Evolutionary conservation across 2,329 filamentous ascomycete genomes (phyloP).

Genomic region (Ceratocystis alfenasii): DNA sequence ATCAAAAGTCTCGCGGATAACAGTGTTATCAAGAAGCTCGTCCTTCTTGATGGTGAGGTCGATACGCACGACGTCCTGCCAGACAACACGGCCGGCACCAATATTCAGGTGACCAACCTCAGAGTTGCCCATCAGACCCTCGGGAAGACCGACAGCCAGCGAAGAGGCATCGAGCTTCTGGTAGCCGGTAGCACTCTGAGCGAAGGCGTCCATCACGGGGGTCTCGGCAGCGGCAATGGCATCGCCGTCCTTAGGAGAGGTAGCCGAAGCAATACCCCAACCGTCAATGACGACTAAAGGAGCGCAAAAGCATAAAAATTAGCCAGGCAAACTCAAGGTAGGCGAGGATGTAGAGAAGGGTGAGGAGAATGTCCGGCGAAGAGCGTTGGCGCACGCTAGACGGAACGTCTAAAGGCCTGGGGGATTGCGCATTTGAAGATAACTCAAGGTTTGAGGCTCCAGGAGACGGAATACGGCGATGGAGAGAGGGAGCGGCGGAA

Average conservation of each 20-base stretch:
- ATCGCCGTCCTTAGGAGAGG: constrained; percentile 79
- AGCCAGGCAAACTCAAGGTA: constrained; percentile 49
- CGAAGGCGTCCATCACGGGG: constrained; percentile 88
- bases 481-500: neutral
- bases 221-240: constrained; percentile 90
- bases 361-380: constrained; percentile 29
- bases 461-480: neutral
- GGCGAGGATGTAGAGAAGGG: constrained; percentile 41
- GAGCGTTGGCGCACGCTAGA: neutral
- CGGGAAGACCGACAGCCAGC: constrained; percentile 84
- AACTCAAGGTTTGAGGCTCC: neutral
- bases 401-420: constrained; percentile 3
- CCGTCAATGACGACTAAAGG: constrained; percentile 90
- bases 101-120: constrained; percentile 99
- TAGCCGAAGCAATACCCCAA: constrained; percentile 77
- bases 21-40: constrained; percentile 62
- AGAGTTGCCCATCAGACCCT: constrained; percentile 97
- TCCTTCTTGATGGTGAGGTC: constrained; percentile 82
- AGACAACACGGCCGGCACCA: constrained; percentile 90
- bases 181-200: constrained; percentile 69
- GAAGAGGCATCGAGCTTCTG: constrained; percentile 92
- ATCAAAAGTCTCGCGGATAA: constrained; percentile 65
- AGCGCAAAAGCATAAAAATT: constrained; percentile 43
- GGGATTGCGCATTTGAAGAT: neutral
- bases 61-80: constrained; percentile 96